These are phyloP conservation scores for Cladosporium sphaerospermum DNA, from an alignment of 2,329 filamentous ascomycete species.

Conservation along the genomic window DNA sequence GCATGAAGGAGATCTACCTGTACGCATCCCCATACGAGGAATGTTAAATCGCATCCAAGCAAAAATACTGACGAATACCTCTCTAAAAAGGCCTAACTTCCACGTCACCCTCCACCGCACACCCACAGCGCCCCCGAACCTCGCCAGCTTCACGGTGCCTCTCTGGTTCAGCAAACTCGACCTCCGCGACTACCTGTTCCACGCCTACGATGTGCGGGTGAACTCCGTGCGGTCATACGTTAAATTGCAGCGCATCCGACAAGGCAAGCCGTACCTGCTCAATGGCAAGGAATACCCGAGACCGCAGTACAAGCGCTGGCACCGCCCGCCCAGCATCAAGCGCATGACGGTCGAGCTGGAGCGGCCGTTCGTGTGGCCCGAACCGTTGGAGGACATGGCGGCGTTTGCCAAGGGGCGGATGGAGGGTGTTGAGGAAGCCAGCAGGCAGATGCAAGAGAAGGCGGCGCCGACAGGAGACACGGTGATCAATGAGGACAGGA, in stretches of 20 bases:
- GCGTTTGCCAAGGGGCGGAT: conserved; percentile 33
- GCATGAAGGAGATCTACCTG: conserved; percentile 33
- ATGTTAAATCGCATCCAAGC: neutral
- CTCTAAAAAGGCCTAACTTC: conserved; percentile 64
- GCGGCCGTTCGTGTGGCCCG: conserved; percentile 83
- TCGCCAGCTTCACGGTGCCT: conserved; percentile 85
- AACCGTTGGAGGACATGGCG: conserved; percentile 52
- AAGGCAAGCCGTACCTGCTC: conserved; percentile 33
- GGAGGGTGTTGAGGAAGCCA: conserved; percentile 28
- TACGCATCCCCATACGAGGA: conserved; percentile 17
- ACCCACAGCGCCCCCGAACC: conserved; percentile 65
- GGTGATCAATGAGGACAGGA: conserved; percentile 35
- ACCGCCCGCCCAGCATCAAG: conserved; percentile 69
- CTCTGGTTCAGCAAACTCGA: conserved; percentile 94
- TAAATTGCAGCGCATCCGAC: conserved; percentile 59
- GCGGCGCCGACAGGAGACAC: conserved; percentile 29
- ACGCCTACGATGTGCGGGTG: conserved; percentile 72
- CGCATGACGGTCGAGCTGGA: conserved; percentile 91
- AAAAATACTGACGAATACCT: conserved; percentile 10
- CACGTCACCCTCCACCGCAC: conserved; percentile 72
- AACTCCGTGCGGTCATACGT: conserved; percentile 72
- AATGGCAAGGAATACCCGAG: conserved; percentile 5
- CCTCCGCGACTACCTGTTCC: conserved; percentile 86
- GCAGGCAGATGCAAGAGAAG: conserved; percentile 34
- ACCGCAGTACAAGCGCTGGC: conserved; percentile 46